Evolutionary conservation across 441 rosid species (phyloP), one percentile per base, ranked within the genome.

Genomic region (Rhodomyrtus psidioides): DNA sequence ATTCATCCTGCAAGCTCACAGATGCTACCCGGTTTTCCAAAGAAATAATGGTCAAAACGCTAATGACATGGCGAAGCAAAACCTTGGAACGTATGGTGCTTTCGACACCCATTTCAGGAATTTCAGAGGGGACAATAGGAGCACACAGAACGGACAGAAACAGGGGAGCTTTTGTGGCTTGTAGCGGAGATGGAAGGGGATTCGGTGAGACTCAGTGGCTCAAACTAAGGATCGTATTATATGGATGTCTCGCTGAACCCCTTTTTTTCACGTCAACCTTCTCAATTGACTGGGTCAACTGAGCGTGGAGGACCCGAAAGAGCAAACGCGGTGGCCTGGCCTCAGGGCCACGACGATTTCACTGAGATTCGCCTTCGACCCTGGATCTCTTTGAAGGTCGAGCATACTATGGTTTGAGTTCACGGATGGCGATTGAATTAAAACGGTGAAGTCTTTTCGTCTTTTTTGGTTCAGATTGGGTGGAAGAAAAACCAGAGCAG

Each of bases 1-100:
- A 5, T 39, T 2, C 10, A 7, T 15, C 2, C 0, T 0, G 16
- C 30, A 14, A 10, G 6, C 75, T 16, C 44, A 16, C 39, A 13
- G 42, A 62, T 30, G 75, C 42, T 28, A 62, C 75, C 75, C 23
- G 8, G 24, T 1, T 42, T 28, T 62, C 75, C 44, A 62, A 62
- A 30, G 75, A 62, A 30, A 62, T 62, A 4, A 62, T 9, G 42
- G 42, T 62, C 75, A 30, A 62, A 62, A 62, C 16, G 75, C 2
- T 9, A 62, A 62, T 0, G 75, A 30, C 75, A 8, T 7, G 75
- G 44, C 75, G 42, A 62, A 16, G 75, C 42, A 62, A 62, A 62
- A 30, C 13, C 42, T 16, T 2, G 75, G 75, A 62, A 62, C 75
- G 28, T 4, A 30, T 4, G 75, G 75, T 28, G 24, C 75, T 30